Evolutionary conservation across 345 rosid species (phyloP).

Genomic region (Passiflora organensis): DNA sequence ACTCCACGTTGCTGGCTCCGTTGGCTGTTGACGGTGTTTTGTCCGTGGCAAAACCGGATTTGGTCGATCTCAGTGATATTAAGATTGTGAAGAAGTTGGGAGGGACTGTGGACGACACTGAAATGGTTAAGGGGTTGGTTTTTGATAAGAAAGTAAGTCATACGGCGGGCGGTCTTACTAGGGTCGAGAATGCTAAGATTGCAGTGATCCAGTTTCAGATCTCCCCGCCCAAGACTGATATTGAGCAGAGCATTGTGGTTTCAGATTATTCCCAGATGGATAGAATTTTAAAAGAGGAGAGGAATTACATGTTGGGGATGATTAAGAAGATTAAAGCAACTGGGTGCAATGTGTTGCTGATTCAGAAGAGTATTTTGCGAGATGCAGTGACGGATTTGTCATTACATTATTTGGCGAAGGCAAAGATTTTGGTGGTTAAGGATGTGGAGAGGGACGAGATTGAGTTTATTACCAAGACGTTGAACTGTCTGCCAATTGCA

Average conservation of each 20-base stretch:
- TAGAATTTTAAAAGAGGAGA: slow-evolving; percentile 96
- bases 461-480: slow-evolving; percentile 87
- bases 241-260: slow-evolving; percentile 96
- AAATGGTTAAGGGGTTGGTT: slow-evolving; percentile 78
- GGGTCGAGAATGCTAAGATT: slow-evolving; percentile 85
- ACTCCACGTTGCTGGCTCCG: slow-evolving; percentile 86
- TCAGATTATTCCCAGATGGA: slow-evolving; percentile 98
- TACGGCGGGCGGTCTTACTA: slow-evolving; percentile 79
- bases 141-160: slow-evolving; percentile 93
- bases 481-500: slow-evolving; percentile 92
- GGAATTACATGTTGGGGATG: slow-evolving; percentile 93
- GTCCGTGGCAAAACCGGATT: slow-evolving; percentile 64
- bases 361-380: slow-evolving; percentile 96
- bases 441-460: slow-evolving; percentile 97
- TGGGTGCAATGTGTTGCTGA: slow-evolving; percentile 83
- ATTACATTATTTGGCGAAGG: slow-evolving; percentile 84
- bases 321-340: slow-evolving; percentile 91
- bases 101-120: slow-evolving; percentile 96
- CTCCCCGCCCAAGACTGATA: slow-evolving; percentile 92
- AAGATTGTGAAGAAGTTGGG: slow-evolving; percentile 97
- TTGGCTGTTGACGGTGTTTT: slow-evolving; percentile 89
- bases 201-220: slow-evolving; percentile 98
- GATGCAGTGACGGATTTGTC: slow-evolving; percentile 97
- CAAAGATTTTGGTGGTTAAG: slow-evolving; percentile 86
- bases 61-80: slow-evolving; percentile 87